phyloP scores from a whole-genome alignment of 768 basidiomycete species.

The Lactarius indigo region DNA sequence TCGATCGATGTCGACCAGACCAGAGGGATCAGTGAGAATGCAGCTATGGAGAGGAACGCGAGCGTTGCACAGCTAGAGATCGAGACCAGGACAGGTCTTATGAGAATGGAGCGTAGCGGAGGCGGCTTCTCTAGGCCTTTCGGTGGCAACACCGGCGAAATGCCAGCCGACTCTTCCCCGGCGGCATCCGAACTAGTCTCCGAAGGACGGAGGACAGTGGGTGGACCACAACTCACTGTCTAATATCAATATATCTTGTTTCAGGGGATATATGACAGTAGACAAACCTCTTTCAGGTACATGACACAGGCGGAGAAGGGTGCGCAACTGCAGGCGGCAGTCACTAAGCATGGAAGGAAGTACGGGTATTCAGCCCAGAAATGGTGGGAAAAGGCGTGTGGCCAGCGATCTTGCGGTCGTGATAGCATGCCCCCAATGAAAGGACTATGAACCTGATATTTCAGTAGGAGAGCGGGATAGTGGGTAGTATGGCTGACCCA shows the following conservation, averaged over 20 bases:
- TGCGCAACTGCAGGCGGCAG: background rate
- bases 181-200: too few relatives aligned
- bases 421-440: conserved; percentile 26
- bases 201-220: background rate
- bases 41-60: conserved; percentile 40
- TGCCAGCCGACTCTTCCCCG: background rate
- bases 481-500: conserved; percentile 10
- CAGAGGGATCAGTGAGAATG: conserved; percentile 42
- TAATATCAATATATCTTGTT: background rate
- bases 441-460: conserved; percentile 11
- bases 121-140: conserved; percentile 13
- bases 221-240: background rate
- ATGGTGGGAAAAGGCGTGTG: conserved; percentile 13
- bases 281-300: conserved; percentile 4
- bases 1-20: conserved; percentile 37
- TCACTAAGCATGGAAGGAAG: conserved; percentile 25
- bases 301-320: background rate
- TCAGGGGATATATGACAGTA: background rate
- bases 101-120: conserved; percentile 32
- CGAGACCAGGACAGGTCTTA: conserved; percentile 36
- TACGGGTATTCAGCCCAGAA: conserved; percentile 29
- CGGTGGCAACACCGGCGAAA: too few relatives aligned
- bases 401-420: conserved; percentile 26
- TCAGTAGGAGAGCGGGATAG: background rate
- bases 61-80: conserved; percentile 41